Evolutionary conservation across 140 eudicot species (phyloP).

Genomic region (Bidens hawaiensis): DNA sequence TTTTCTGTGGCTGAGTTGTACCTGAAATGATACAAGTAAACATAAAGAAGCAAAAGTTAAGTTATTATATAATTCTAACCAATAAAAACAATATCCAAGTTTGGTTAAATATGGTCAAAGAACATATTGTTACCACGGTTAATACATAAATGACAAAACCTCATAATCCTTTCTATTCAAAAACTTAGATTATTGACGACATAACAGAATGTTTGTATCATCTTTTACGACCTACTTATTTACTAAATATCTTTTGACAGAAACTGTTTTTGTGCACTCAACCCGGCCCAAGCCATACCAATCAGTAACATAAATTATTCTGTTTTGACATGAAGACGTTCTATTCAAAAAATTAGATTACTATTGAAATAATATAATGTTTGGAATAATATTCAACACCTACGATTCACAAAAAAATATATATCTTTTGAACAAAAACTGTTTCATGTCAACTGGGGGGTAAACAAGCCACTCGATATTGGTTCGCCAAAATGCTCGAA

Average conservation of each 20-base stretch:
- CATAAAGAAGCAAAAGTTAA: background rate
- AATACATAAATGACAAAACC: background rate
- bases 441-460: background rate
- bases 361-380: background rate
- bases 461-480: too few species aligned
- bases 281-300: background rate
- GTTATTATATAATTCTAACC: background rate
- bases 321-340: background rate
- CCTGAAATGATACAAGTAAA: slow-evolving; percentile 40
- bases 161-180: background rate
- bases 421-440: background rate
- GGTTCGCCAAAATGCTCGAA: too few species aligned
- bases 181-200: background rate
- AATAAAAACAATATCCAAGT: background rate
- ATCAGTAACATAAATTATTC: background rate
- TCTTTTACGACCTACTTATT: background rate
- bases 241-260: background rate
- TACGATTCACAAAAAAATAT: too few species aligned
- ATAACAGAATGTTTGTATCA: background rate
- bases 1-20: slow-evolving; percentile 62
- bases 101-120: slow-evolving; percentile 6
- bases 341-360: slow-evolving; percentile 5
- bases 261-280: background rate
- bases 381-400: background rate
- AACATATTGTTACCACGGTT: background rate